Percentiles rank a stretch among this genome's conserved stretches.
phyloP scores from a whole-genome alignment of 2,329 filamentous ascomycete genomes.

The Colletotrichum sp. region DNA sequence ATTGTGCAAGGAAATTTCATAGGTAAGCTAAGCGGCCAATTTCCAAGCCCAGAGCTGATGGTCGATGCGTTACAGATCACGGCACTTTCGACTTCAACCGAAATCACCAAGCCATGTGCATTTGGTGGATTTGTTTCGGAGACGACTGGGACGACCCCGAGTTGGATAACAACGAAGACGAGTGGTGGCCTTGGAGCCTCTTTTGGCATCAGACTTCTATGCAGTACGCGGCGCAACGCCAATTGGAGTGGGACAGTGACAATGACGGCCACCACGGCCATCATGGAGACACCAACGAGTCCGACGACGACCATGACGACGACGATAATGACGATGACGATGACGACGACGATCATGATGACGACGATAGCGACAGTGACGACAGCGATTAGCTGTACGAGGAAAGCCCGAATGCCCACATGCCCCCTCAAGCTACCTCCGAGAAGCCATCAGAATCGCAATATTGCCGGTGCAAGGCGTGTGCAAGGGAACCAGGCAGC shows the following conservation, averaged over 20 bases:
- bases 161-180: background rate
- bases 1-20: background rate
- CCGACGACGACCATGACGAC: background rate
- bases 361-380: background rate
- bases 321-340: background rate
- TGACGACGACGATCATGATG: too few species aligned
- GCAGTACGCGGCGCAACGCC: background rate
- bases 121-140: background rate
- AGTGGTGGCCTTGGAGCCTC: background rate
- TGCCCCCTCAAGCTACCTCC: background rate
- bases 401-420: background rate
- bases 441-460: background rate
- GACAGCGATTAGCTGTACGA: background rate
- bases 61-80: background rate
- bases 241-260: too few species aligned
- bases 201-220: background rate
- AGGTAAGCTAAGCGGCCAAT: background rate
- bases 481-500: accelerated
- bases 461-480: background rate
- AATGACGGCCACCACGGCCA: background rate
- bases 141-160: background rate
- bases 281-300: background rate
- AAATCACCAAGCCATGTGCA: background rate
- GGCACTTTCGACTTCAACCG: background rate
- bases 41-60: accelerated